Conservation (phyloP, 768 basidiomycete genomes). For the Hypsizygus marmoreus region DNA sequence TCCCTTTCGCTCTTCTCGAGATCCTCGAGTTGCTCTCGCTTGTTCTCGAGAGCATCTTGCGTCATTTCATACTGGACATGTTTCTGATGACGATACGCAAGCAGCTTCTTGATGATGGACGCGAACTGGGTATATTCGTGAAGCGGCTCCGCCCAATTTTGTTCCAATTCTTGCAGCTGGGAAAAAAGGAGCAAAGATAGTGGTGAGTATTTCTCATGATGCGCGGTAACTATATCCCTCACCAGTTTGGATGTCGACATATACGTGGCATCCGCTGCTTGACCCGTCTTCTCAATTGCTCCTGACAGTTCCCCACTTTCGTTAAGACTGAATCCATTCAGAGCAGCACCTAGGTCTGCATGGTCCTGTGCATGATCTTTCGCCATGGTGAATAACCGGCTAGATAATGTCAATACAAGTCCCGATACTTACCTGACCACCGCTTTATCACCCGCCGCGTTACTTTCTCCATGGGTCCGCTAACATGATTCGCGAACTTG, state of each 20-base stretch:
- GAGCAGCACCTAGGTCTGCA: conserved; percentile 85
- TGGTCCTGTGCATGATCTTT: conserved; percentile 84
- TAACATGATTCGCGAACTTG: conserved; percentile 92
- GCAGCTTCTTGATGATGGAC: conserved; percentile 89
- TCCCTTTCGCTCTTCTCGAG: conserved; percentile 93
- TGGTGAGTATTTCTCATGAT: conserved; percentile 8
- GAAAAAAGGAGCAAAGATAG: conserved; percentile 8
- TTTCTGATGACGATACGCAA: conserved; percentile 96
- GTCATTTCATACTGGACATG: conserved; percentile 98
- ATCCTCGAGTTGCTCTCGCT: conserved; percentile 83
- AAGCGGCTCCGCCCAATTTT: conserved; percentile 93
- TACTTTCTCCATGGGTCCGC: conserved; percentile 94
- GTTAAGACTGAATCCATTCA: conserved; percentile 93
- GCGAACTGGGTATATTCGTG: conserved; percentile 97
- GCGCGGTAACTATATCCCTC: conserved; percentile 22
- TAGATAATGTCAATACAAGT: conserved; percentile 4
- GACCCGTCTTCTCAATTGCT: conserved; percentile 95
- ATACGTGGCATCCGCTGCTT: conserved; percentile 93
- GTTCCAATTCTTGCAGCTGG: conserved; percentile 91
- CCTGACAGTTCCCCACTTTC: conserved; percentile 73
- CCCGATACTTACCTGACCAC: conserved; percentile 79
- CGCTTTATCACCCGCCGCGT: conserved; percentile 89
- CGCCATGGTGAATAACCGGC: conserved; percentile 5
- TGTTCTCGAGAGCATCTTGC: conserved; percentile 83
- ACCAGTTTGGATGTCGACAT: conserved; percentile 90